Percentiles rank a stretch among this genome's conserved stretches.
phyloP scores from a whole-genome alignment of 352 stramenopile species.

The Salisapilia sapeloensis region DNA sequence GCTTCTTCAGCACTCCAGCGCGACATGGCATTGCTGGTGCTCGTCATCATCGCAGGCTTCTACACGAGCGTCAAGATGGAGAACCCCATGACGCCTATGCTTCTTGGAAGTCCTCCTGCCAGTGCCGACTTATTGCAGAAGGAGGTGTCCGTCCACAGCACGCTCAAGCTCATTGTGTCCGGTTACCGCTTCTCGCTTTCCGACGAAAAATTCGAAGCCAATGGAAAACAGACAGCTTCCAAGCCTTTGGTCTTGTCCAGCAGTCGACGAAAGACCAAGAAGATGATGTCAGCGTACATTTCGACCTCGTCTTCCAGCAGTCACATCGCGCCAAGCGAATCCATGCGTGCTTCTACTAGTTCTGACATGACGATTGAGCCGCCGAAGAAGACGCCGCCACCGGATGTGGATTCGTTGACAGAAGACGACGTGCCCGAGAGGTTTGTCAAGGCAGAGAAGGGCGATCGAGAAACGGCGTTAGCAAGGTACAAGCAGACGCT shows the following conservation, averaged over 20 bases:
- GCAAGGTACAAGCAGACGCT: constrained; percentile 56
- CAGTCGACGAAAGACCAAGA: too few species aligned
- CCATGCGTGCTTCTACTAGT: constrained; percentile 1
- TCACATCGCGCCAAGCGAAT: background rate
- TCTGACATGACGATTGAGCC: constrained; percentile 9
- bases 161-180: constrained; percentile 55
- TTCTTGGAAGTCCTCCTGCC: constrained; percentile 44
- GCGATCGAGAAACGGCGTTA: constrained; percentile 37
- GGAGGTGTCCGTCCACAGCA: constrained; percentile 10
- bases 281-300: too few species aligned
- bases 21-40: constrained; percentile 33
- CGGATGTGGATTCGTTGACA: constrained; percentile 2
- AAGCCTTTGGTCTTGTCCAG: too few species aligned
- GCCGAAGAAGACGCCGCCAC: constrained; percentile 2
- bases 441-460: constrained; percentile 66
- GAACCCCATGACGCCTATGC: too few species aligned
- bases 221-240: too few species aligned
- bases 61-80: constrained; percentile 61
- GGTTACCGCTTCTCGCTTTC: constrained; percentile 65
- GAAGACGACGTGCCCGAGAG: constrained; percentile 24
- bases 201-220: too few species aligned
- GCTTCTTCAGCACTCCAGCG: constrained; percentile 16
- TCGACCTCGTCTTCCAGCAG: too few species aligned
- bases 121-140: constrained; percentile 6
- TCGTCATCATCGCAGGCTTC: constrained; percentile 40